Conservation (phyloP, 2,329 filamentous ascomycete genomes). For the Sporothrix schenckii region DNA sequence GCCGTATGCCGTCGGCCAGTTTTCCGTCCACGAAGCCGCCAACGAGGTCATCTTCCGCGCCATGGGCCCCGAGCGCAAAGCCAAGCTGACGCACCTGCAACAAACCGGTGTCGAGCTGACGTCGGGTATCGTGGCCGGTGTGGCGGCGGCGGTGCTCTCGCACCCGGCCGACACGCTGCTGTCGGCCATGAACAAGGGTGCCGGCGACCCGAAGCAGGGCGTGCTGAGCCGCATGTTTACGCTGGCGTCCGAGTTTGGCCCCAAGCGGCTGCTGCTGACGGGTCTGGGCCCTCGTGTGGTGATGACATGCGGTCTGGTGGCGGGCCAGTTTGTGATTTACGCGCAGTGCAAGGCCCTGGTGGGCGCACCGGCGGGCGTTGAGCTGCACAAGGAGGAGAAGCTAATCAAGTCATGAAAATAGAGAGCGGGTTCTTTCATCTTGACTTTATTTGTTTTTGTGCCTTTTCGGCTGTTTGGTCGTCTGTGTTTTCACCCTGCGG, state of each 20-base stretch:
- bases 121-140: slow-evolving; percentile 83
- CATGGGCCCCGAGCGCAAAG: slow-evolving; percentile 69
- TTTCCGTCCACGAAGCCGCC: slow-evolving; percentile 89
- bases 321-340: slow-evolving; percentile 59
- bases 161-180: slow-evolving; percentile 76
- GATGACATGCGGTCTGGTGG: slow-evolving; percentile 58
- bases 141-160: slow-evolving; percentile 83
- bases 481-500: not conserved
- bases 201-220: slow-evolving; percentile 53
- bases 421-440: too few relatives aligned
- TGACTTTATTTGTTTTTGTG: not conserved
- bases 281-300: slow-evolving; percentile 56
- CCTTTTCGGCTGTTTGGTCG: not conserved
- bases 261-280: slow-evolving; percentile 51
- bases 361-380: slow-evolving; percentile 55
- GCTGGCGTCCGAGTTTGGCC: slow-evolving; percentile 56
- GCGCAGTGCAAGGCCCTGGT: slow-evolving; percentile 58
- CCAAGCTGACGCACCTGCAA: slow-evolving; percentile 66
- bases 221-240: slow-evolving; percentile 57
- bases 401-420: slow-evolving; percentile 18
- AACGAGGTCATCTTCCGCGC: slow-evolving; percentile 72
- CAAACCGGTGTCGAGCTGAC: slow-evolving; percentile 83
- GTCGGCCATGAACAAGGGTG: slow-evolving; percentile 60
- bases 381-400: slow-evolving; percentile 55
- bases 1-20: slow-evolving; percentile 92